Base-by-base conservation (phyloP, 257 asterid genomes). In the Nemophila menziesii region DNA sequence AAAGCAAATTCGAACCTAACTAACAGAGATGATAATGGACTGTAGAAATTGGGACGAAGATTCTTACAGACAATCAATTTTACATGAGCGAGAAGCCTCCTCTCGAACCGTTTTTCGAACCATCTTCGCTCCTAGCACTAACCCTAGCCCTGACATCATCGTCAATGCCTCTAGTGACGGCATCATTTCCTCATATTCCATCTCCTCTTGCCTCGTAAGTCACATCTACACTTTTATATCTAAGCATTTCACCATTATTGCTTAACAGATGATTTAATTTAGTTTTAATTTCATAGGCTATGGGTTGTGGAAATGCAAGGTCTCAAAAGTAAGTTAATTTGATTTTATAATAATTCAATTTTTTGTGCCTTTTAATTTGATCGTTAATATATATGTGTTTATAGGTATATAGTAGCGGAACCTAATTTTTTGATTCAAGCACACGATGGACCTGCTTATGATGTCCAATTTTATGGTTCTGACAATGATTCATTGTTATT, bases 391-490 rank as follows among this genome's bases (percentile, higher is more conserved):
- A 41, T 45, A 58, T 54, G 48, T 65, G 39, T 22, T 64, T 60
- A 71, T 57, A 84, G 98, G 54, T 72, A 70, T 72, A 22, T 67
- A 38, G 68, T 61, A 64, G 85, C 92, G 43, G 95, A 80, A 52
- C 94, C 94, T 5, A 45, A 66, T 39, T 69, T 67, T 60, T 49
- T 69, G 63, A 67, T 74, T 27, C 77, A 69, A 68, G 98, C 93
- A 57, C 96, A 89, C 55, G 79, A 80, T 49, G 98, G 96, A 16
- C 94, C 98, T 34, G 94, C 85, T 67, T 89, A 89, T 72, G 98
- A 84, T 76, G 85, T 89, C 49, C 78, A 68, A 45, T 89, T 89
- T 60, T 89, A 75, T 13, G 68, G 67, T 3, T 21, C 50, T n/a
- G 66, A 44, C 2, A 78, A 84, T n/a, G 95, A 84, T 62, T 58